Base-by-base conservation (phyloP, 2,329 filamentous ascomycete species). In the Sphaerostilbella broomeana region DNA sequence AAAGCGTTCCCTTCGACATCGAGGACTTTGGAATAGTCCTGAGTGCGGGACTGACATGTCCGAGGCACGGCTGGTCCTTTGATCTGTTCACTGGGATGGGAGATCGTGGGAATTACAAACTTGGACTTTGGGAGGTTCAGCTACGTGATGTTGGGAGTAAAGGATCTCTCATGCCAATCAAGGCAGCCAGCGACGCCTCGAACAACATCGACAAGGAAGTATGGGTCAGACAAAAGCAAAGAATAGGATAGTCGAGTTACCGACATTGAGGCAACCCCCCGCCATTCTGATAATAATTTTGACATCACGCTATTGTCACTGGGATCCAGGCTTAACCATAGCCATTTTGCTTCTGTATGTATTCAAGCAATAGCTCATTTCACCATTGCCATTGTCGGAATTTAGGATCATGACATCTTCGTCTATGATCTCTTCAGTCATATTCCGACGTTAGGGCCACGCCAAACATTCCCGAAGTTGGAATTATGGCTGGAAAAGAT, bases 51-150 rank as follows among this genome's bases (percentile, higher is more conserved):
- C 61, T 86, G 4, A 72, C 69, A 0, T 86, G 81, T 54, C 78
- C 80, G 0, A 83, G 83, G 46, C 81, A 85, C 45, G 75, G 68
- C 4, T 86, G 81, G 81, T 80, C 78, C 0, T 86, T 85, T 56
- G 81, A 86, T 52, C 50, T 85, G 3, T 73, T 77, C 37, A 75
- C 79, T 0, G 81, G 81, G 0, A 64, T 65, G 49, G 69, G 69
- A 1, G 81, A 85, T 53, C 70, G 79, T 0, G 79, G 72, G 1
- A 73, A 60, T 31, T 85, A 85, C 51, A 71, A 63, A 43, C 61
- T 85, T 8, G 69, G 69, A 16, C 59, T 80, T 0, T 84, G 79
- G 78, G 79, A 84, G 47, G 69, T 81, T 0, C 67, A 84, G 44
- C 37, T 79, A 8, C 65, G 76, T 10, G 50, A 58, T 6, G 11